Evolutionary conservation across 2,329 filamentous ascomycete genomes (phyloP), one percentile per base, ranked within the genome.

Genomic region (Cryphonectria nitschkei): DNA sequence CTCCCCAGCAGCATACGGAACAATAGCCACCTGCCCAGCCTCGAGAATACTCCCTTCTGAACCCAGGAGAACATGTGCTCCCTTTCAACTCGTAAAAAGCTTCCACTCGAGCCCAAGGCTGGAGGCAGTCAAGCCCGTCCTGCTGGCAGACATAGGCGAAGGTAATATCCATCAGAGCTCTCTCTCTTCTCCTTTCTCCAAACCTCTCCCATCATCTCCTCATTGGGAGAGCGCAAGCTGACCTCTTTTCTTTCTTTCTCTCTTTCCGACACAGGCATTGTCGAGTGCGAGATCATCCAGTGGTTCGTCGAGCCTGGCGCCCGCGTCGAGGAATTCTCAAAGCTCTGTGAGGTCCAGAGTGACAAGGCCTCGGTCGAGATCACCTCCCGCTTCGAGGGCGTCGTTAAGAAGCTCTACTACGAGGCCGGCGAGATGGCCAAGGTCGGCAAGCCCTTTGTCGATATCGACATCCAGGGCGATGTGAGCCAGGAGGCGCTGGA

Each of bases 301-400:
- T 99, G 96, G 96, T 99, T 98, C 80, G 95, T 99, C 75, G 92
- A 98, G 82, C 94, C 97, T 65, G 95, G 95, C 71, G 96, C 96
- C 50, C 91, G 93, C 70, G 95, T 99, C 76, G 95, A 99, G 84
- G 95, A 99, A 84, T 99, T 97, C 87, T 96, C 97, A 76, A 96
- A 95, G 72, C 87, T 99, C 63, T 99, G 96, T 83, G 96, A 99
- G 83, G 97, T 99, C 61, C 96, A 98, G 81, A 98, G 95, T 77
- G 96, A 99, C 84, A 99, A 99, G 82, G 96, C 96, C 65, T 89
- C 89, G 1, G 89, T 91, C 32, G 88, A 98, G 86, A 99, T 99
- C 76, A 98, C 96, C 54, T 98, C 95, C 77, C 91, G 96, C 68
- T 99, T 97, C 81, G 90, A 95, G 70, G 96, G 96, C 32, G 92